phyloP scores from a whole-genome alignment of 2,329 filamentous ascomycete species.

The Phaeosphaeriaceae sp. region DNA sequence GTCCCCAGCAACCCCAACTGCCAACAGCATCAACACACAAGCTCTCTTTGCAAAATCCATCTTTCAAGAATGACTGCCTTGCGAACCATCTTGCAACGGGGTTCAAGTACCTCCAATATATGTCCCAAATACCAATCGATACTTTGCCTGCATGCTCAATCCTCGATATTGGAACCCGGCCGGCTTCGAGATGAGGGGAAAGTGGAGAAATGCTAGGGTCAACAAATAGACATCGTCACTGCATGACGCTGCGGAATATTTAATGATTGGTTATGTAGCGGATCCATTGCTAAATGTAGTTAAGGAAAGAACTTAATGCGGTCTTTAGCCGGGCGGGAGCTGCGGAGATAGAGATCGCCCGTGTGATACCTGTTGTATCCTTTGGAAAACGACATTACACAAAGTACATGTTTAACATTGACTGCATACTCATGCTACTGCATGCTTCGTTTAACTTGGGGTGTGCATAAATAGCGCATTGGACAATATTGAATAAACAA shows the following conservation, averaged over 20 bases:
- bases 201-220: slow-evolving; percentile 21
- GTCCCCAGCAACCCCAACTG: slow-evolving; percentile 18
- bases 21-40: slow-evolving; percentile 19
- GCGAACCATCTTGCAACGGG: slow-evolving; percentile 2
- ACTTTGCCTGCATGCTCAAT: slow-evolving; percentile 4
- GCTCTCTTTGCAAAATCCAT: slow-evolving; percentile 14
- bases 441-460: too few relatives aligned
- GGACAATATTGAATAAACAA: too few relatives aligned
- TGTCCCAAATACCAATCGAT: slow-evolving; percentile 1
- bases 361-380: not conserved
- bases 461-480: too few relatives aligned
- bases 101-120: slow-evolving; percentile 14
- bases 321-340: slow-evolving; percentile 8
- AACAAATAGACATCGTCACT: slow-evolving; percentile 2
- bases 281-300: slow-evolving; percentile 1
- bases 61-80: not conserved
- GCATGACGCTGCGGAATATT: slow-evolving; percentile 12
- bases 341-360: not conserved
- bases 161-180: not conserved
- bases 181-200: slow-evolving; percentile 20
- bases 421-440: too few relatives aligned
- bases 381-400: not conserved
- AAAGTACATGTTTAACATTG: too few relatives aligned
- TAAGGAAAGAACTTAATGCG: not conserved
- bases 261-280: slow-evolving; percentile 12